A percentile compares a stretch with the other conserved stretches of the same genome.
Conservation (phyloP, 768 basidiomycete species). For the Naganishia onofrii region DNA sequence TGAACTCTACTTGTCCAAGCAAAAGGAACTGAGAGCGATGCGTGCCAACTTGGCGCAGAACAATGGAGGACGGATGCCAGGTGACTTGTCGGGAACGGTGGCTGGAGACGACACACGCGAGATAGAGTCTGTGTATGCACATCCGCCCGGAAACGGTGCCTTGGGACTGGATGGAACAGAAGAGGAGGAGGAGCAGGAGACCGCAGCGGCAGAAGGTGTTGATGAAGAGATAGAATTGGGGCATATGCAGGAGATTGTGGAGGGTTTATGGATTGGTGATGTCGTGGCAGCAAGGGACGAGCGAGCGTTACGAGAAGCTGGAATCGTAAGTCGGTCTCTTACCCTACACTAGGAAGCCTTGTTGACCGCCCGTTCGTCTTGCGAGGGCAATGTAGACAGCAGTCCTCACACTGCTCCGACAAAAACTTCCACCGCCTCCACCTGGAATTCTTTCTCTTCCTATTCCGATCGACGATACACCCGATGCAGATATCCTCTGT, state of each 20-base stretch:
- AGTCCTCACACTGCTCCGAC: conserved; percentile 70
- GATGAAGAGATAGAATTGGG: conserved; percentile 73
- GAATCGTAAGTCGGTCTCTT: conserved; percentile 63
- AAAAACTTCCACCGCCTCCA: conserved; percentile 64
- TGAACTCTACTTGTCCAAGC: conserved; percentile 9
- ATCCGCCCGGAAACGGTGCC: not conserved
- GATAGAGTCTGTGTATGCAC: not conserved
- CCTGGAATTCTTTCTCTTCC: conserved; percentile 41
- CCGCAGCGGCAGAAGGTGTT: conserved; percentile 52
- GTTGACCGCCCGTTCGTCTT: too few species aligned
- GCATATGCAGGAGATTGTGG: conserved; percentile 81
- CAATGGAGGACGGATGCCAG: not conserved
- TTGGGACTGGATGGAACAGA: not conserved
- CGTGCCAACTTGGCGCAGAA: not conserved
- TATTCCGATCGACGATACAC: conserved; percentile 49
- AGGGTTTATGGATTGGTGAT: conserved; percentile 81
- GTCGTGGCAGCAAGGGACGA: conserved; percentile 67
- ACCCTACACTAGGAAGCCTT: conserved; percentile 64
- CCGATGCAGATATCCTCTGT: conserved; percentile 70
- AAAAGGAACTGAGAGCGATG: conserved; percentile 14
- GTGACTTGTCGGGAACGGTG: not conserved
- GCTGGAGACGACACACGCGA: not conserved
- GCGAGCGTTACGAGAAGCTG: conserved; percentile 62
- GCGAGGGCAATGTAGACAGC: too few species aligned
- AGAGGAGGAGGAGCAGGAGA: not conserved